Base-by-base conservation (phyloP, 164 flowering plant genomes). In the Vitis vinifera region DNA sequence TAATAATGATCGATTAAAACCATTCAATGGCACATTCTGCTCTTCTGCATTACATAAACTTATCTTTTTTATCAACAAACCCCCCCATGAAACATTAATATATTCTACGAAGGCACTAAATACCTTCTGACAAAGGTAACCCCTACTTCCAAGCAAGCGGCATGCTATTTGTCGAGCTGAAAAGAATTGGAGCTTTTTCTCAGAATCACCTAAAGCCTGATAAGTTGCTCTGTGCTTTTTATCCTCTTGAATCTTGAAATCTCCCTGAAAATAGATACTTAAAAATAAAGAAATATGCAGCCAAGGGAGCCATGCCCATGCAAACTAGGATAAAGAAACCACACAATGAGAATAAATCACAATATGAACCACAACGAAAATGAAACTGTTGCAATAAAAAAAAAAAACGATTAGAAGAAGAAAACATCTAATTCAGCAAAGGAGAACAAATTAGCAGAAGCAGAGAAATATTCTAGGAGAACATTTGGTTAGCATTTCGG, bases 51-150 rank as follows among this genome's bases (percentile, higher is more conserved):
- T 17, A 63, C 23, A 50, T 17, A 27, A 9, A 44, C 13, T 13
- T 47, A 16, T 55, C 3, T 48, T 29, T 9, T 48, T 27, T 10
- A 62, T 19, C 14, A 68, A 37, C 8, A 30, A 16, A 19, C 30
- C 55, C 4, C 11, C 30, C 11, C 27, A 31, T 56, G 57, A 9
- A 68, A 63, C 7, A 23, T 29, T 16, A 53, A 19, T 11, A 61
- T n/a, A 27, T 9, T 51, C 31, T 51, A 3, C 13, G 50, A 63
- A 50, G n/a, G 9, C 47, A 51, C 30, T 49, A 44, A 73, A 59
- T 85, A 93, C 98, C 98, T 91, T 93, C 67, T 91, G 98, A 80
- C 99, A 93, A 59, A 91, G 97, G 75, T 93, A 95, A 59, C 89
- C 93, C 75, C 88, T 81, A 69, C 97, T 93, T 71, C 99, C 98